phyloP scores from a whole-genome alignment of 1,284 basidiomycete genomes.

The Somion occarium region DNA sequence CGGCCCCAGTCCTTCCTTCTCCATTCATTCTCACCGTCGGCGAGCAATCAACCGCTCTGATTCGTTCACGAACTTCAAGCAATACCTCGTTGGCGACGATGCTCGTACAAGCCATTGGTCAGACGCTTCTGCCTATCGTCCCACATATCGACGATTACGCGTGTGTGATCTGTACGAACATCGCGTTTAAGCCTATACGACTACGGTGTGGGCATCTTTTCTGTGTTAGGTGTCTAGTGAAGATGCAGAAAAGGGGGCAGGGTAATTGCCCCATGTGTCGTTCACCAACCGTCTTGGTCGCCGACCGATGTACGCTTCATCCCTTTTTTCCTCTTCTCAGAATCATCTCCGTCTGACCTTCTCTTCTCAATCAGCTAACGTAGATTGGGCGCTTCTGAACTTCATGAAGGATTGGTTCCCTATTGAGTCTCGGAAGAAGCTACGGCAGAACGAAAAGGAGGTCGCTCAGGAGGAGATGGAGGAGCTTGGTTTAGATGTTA shows the following conservation, averaged over 20 bases:
- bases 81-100: constrained; percentile 66
- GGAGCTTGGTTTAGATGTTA: constrained; percentile 53
- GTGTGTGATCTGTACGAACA: constrained; percentile 75
- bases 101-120: constrained; percentile 82
- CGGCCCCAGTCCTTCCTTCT: constrained; percentile 30
- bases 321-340: not conserved
- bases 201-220: constrained; percentile 88
- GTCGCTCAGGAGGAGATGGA: constrained; percentile 66
- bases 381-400: constrained; percentile 77
- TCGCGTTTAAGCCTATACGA: constrained; percentile 88
- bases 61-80: constrained; percentile 10
- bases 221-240: constrained; percentile 88
- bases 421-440: constrained; percentile 74
- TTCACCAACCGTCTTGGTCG: constrained; percentile 67
- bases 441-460: constrained; percentile 75
- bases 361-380: constrained; percentile 63
- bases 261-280: constrained; percentile 87
- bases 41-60: constrained; percentile 9
- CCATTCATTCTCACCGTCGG: constrained; percentile 16
- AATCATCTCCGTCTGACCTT: not conserved
- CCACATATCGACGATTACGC: constrained; percentile 79
- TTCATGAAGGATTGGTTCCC: constrained; percentile 96
- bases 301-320: constrained; percentile 61
- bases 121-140: constrained; percentile 80
- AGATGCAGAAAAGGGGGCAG: constrained; percentile 86